These are phyloP conservation scores for Globisporangium spinosum DNA, from an alignment of 352 stramenopile species.

Conservation along the genomic window DNA sequence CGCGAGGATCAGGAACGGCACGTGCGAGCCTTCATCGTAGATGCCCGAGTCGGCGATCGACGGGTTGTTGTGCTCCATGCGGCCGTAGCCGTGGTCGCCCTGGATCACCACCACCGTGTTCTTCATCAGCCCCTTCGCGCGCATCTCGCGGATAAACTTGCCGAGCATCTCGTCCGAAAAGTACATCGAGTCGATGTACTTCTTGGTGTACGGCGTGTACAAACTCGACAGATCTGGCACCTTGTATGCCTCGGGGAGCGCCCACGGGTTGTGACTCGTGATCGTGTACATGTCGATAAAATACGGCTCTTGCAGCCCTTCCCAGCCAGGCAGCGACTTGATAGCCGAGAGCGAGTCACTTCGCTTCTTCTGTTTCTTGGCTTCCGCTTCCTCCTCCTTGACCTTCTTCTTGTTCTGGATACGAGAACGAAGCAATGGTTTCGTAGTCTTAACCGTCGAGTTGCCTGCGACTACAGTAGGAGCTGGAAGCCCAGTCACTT, in stretches of 20 bases:
- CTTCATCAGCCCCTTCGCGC: constrained; percentile 55
- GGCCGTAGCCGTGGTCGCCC: constrained; percentile 62
- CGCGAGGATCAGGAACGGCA: constrained; percentile 63
- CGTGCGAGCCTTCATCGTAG: constrained; percentile 57
- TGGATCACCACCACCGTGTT: constrained; percentile 74
- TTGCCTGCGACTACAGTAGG: neutral
- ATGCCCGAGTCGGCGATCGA: constrained; percentile 56
- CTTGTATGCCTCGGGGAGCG: constrained; percentile 42
- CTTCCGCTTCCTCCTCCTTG: neutral
- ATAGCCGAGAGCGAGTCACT: neutral
- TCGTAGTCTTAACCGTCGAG: neutral
- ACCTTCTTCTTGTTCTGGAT: neutral
- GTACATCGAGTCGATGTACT: constrained; percentile 65
- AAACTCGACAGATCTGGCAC: constrained; percentile 43
- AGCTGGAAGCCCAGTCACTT: neutral
- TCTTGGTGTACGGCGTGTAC: constrained; percentile 66
- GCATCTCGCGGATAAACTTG: constrained; percentile 23
- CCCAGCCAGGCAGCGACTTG: constrained; percentile 33
- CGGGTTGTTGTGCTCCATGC: constrained; percentile 53
- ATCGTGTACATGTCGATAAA: constrained; percentile 84
- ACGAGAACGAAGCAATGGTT: constrained; percentile 1
- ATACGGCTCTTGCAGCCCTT: constrained; percentile 58
- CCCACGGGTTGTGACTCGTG: constrained; percentile 67
- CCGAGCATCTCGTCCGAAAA: constrained; percentile 62
- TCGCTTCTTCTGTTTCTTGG: constrained; percentile 1